Conservation (phyloP, 169 alveolate species). For the Plasmodium blacklocki region DNA sequence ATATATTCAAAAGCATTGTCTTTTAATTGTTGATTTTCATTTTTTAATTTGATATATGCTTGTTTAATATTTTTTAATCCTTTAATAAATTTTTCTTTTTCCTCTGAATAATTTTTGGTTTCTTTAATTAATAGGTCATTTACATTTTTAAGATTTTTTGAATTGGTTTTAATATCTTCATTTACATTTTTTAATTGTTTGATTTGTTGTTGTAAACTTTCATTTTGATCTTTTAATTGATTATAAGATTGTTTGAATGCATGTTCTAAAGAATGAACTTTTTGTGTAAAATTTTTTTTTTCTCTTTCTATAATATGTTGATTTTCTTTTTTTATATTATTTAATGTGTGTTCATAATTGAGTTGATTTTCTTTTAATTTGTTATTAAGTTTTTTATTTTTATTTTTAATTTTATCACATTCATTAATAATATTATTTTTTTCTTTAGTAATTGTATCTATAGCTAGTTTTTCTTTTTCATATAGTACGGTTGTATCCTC, state of each 20-base stretch:
- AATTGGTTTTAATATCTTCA: constrained; percentile 57
- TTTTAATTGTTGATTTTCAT: constrained; percentile 54
- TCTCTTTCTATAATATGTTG: constrained; percentile 25
- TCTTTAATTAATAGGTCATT: constrained; percentile 47
- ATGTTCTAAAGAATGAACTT: constrained; percentile 37
- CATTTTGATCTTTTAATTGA: constrained; percentile 44
- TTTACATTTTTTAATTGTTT: constrained; percentile 33
- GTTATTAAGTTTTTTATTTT: constrained; percentile 52
- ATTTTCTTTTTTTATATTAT: constrained; percentile 35
- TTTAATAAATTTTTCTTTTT: constrained; percentile 65
- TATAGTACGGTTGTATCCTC: constrained; percentile 22
- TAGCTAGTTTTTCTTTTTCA: constrained; percentile 53
- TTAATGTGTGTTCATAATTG: constrained; percentile 11
- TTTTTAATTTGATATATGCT: constrained; percentile 60
- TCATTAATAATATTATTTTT: constrained; percentile 62
- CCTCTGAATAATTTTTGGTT: constrained; percentile 37
- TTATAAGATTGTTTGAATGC: constrained; percentile 60
- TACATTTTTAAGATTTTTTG: constrained; percentile 62
- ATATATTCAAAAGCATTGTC: constrained; percentile 40
- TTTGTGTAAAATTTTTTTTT: constrained; percentile 30
- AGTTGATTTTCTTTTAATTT: constrained; percentile 43
- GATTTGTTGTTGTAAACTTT: constrained; percentile 20
- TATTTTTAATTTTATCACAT: constrained; percentile 49
- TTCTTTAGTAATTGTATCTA: constrained; percentile 35
- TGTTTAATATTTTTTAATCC: constrained; percentile 57